Base-by-base conservation (phyloP, 2,329 filamentous ascomycete species). In the Didymella exigua region DNA sequence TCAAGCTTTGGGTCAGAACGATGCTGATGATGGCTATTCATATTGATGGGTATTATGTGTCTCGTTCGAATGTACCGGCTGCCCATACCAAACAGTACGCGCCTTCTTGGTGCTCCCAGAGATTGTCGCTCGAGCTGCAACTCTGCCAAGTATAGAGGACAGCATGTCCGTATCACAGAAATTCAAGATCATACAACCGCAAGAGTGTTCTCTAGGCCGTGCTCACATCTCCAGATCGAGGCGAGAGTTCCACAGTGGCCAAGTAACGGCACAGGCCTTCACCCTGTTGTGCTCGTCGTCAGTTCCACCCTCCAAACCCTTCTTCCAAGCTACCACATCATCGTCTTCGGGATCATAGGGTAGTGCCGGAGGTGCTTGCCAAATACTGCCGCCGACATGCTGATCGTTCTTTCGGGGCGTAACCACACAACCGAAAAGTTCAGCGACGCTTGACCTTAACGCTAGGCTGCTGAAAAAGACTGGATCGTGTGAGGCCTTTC, bases 321-420 rank as follows among this genome's bases (percentile, higher is more conserved):
- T 29, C 27, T 21, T 61, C 54, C 56, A 66, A 3, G 47, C 53
- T 13, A 31, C 13, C 3, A 63, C 6, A 23, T 63, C 63, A 26
- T 65, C 56, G 11, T 58, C 50, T 3, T 44, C 38, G 9, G 58
- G 50, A 3, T 45, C 44, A 40, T 65, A 67, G 0, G 41, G 50
- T 1, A 49, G 13, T 1, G 45, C 26, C 29, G 44, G 10, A 16
- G 16, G 9, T 7, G 13, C n/a, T 18, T 38, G 78, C 93, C 93
- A 5, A 89, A 18, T n/a, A 27, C 23, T 24, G 26, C 5, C n/a
- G 9, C 9, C 16, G 9, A 6, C 23, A 21, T 26, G 10, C 16
- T 10, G 38, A 16, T 11, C 16, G 5, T 91, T 51, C 92, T 93
- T 0, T 92, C 90, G 38, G 93, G 96, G 78, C 96, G 97, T 80